Percentiles rank a stretch among this genome's conserved stretches.
These are phyloP conservation scores for Linderniella brevidens DNA, from an alignment of 257 asterid species.

Conservation along the genomic window DNA sequence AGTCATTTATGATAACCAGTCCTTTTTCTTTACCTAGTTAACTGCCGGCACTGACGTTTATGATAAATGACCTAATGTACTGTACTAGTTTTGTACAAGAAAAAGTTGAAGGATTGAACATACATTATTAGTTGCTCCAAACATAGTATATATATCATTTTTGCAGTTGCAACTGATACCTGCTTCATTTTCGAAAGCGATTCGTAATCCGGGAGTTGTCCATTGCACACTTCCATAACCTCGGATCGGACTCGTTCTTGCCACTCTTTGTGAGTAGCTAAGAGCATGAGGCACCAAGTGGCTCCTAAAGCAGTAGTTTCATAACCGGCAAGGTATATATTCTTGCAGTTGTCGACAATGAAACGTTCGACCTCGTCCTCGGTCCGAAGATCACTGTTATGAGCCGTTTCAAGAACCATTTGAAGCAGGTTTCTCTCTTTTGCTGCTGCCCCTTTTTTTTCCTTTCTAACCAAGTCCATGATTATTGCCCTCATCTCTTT, in stretches of 20 bases:
- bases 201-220: constrained; percentile 27
- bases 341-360: constrained; percentile 60
- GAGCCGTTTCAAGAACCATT: constrained; percentile 38
- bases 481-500: constrained; percentile 39
- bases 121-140: too few species aligned
- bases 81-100: too few species aligned
- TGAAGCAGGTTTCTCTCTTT: constrained; percentile 42
- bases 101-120: too few species aligned
- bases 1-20: too few species aligned
- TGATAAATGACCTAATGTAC: too few species aligned
- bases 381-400: constrained; percentile 24
- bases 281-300: constrained; percentile 64
- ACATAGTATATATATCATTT: too few species aligned
- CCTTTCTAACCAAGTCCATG: constrained; percentile 26
- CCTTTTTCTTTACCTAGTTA: too few species aligned
- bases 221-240: constrained; percentile 40
- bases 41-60: too few species aligned
- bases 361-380: too few species aligned
- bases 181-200: constrained; percentile 46
- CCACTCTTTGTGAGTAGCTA: constrained; percentile 63
- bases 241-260: constrained; percentile 60
- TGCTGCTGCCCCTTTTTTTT: constrained; percentile 12
- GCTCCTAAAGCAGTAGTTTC: constrained; percentile 49
- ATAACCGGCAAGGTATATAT: constrained; percentile 56
- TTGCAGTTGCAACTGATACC: too few species aligned